Base-by-base conservation (phyloP, 768 basidiomycete species). In the Crassisporium funariophilum region DNA sequence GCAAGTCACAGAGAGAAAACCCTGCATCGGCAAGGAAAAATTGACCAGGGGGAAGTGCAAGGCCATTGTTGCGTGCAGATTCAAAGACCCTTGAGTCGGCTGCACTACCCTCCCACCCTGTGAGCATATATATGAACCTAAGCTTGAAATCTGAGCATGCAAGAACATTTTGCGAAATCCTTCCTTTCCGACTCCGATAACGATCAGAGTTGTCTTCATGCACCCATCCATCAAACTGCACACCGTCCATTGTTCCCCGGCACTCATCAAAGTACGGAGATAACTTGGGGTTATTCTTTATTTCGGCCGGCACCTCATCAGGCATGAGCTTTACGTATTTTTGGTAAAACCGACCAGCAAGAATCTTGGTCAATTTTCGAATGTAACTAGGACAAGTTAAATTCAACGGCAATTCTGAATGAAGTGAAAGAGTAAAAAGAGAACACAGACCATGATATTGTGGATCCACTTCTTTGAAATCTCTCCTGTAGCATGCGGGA, bases 401-500 rank as follows among this genome's bases (percentile, higher is more conserved):
- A n/a, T n/a, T n/a, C n/a, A n/a, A 2, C 15, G 11, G 12, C 11
- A 33, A 11, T 11, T 11, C 12, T 11, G 2, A 2, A 11, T 11
- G n/a, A 11, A 33, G 31, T 33, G 2, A 33, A n/a, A n/a, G n/a
- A n/a, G n/a, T n/a, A 33, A 11, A 15, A 2, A 11, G 12, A 33
- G 15, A 35, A 13, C 15, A 22, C 31, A n/a, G 20, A 65, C 69
- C 60, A 56, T 7, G 58, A 64, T 10, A 72, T 63, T 0, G 69
- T 71, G 17, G 63, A 63, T 7, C 56, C 63, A 51, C 65, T 65
- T 5, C 55, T 36, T 48, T 72, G 70, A 48, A 73, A 72, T 10
- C 57, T 33, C 41, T 72, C 69, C 35, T 61, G 57, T n/a, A 65
- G 41, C 31, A 63, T 53, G 2, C 55, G 36, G 41, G 54, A 57